Percentiles rank a stretch among this genome's conserved stretches.
Evolutionary conservation across 192 early-diverging fungal genomes (phyloP).

Genomic region (Linnemannia schmuckeri): DNA sequence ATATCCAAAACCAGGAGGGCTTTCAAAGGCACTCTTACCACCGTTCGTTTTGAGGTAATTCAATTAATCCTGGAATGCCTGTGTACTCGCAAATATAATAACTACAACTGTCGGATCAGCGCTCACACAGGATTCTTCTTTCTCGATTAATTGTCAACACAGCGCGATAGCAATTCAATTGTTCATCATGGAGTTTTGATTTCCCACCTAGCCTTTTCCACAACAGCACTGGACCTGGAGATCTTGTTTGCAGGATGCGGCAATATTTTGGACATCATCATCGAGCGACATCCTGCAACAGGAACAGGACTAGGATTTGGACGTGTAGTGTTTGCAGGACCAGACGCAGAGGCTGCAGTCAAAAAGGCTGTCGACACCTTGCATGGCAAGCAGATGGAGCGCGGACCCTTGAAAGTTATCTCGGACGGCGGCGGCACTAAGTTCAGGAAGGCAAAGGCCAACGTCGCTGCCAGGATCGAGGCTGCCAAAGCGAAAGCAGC

Average conservation of each 20-base stretch:
- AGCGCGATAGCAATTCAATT: constrained; percentile 50
- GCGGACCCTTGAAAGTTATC: constrained; percentile 48
- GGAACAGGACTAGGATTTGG: constrained; percentile 64
- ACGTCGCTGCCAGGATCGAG: constrained; percentile 50
- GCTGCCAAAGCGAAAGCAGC: constrained; percentile 46
- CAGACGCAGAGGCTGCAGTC: constrained; percentile 55
- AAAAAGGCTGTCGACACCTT: constrained; percentile 63
- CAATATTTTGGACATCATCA: constrained; percentile 58
- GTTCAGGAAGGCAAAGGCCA: constrained; percentile 42
- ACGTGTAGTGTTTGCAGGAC: constrained; percentile 59
- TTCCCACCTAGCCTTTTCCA: constrained; percentile 46
- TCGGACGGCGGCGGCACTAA: constrained; percentile 46
- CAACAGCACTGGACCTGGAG: constrained; percentile 41
- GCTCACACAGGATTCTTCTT: not conserved
- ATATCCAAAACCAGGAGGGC: constrained; percentile 48
- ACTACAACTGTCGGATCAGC: not conserved
- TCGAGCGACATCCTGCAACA: constrained; percentile 65
- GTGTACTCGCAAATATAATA: not conserved
- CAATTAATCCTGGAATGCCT: not conserved
- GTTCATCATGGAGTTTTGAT: constrained; percentile 47
- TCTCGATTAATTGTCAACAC: not conserved
- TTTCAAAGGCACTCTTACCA: constrained; percentile 39
- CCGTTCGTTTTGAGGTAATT: constrained; percentile 47
- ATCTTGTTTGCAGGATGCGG: constrained; percentile 65
- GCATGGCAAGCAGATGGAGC: constrained; percentile 62